These are phyloP conservation scores for Gymnopus androsaceus DNA, from an alignment of 1,284 basidiomycete genomes.

Conservation along the genomic window DNA sequence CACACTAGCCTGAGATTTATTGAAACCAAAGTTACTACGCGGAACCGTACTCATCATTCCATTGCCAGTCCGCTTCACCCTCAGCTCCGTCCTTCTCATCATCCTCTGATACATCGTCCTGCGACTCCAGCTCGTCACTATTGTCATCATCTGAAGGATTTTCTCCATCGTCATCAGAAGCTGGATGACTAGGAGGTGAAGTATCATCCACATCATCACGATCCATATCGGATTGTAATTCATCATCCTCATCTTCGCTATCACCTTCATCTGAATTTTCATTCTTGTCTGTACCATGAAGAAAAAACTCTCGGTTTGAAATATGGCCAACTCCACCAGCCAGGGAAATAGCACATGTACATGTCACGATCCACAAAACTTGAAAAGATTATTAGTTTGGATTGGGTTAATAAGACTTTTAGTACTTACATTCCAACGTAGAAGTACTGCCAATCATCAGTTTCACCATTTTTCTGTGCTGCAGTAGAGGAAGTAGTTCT, in stretches of 20 bases:
- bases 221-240: neutral
- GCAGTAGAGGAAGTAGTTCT: neutral
- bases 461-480: neutral
- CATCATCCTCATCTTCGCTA: neutral
- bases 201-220: neutral
- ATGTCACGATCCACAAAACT: slow-evolving; percentile 32
- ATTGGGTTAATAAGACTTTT: neutral
- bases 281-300: neutral
- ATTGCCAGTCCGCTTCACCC: neutral
- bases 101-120: no score
- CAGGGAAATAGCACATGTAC: slow-evolving; percentile 25
- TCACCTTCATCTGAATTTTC: neutral
- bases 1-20: no score
- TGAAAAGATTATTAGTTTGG: neutral
- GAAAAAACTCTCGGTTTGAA: slow-evolving; percentile 5
- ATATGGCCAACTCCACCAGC: slow-evolving; percentile 27
- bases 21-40: no score
- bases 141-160: neutral
- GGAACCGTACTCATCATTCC: neutral
- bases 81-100: neutral
- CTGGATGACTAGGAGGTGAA: no score
- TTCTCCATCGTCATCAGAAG: no score
- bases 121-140: neutral
- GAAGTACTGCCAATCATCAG: neutral
- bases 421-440: neutral